Percentiles rank a stretch among this genome's conserved stretches.
These are phyloP conservation scores for Diplodia corticola DNA, from an alignment of 2,329 filamentous ascomycete species.

Conservation along the genomic window DNA sequence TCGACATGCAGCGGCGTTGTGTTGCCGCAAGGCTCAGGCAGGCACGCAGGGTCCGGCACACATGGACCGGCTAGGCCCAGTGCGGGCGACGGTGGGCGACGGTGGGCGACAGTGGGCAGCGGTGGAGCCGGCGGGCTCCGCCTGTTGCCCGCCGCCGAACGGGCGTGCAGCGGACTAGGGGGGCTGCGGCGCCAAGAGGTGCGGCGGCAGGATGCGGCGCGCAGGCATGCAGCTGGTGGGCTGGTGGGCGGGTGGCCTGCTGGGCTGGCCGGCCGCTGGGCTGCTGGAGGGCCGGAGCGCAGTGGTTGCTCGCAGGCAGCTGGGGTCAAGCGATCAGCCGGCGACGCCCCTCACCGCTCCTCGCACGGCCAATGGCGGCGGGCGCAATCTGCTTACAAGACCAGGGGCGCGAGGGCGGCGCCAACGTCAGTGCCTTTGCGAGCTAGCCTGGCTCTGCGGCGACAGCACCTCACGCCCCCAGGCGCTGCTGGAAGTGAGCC, in stretches of 20 bases:
- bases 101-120: too few species aligned
- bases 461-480: background rate
- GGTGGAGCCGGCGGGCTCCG: background rate
- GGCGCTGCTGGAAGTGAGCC: background rate
- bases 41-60: background rate
- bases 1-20: background rate
- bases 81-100: too few species aligned
- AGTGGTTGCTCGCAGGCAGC: background rate
- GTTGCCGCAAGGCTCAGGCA: background rate
- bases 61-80: background rate
- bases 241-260: too few species aligned
- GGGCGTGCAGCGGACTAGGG: background rate
- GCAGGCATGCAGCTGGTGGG: too few species aligned
- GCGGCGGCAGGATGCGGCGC: too few species aligned
- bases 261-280: too few species aligned
- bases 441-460: constrained; percentile 1
- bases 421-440: constrained; percentile 20
- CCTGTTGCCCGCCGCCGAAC: background rate
- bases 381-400: constrained; percentile 4
- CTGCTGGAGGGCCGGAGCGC: background rate
- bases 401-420: background rate
- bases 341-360: constrained; percentile 10
- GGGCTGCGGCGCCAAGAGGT: background rate
- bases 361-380: background rate
- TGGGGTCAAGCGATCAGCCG: constrained; percentile 14